Evolutionary conservation across 305 asterid genomes (phyloP).

Genomic region (Solanum hybrid): DNA sequence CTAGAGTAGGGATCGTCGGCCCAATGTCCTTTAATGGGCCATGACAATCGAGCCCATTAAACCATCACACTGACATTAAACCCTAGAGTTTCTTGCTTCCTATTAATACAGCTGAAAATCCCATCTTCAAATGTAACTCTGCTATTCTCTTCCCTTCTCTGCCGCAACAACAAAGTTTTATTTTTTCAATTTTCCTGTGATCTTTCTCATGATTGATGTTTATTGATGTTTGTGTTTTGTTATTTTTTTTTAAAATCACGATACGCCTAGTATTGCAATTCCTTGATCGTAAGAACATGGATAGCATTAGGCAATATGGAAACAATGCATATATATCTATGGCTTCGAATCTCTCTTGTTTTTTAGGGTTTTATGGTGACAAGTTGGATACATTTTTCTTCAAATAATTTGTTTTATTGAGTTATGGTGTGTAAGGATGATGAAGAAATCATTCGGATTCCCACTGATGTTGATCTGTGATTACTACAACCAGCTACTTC

Average conservation of each 20-base stretch:
- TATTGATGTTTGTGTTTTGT: not conserved
- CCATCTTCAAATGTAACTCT: not conserved
- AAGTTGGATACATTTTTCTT: constrained; percentile 31
- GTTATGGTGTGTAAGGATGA: constrained; percentile 28
- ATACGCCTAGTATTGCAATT: constrained; percentile 47
- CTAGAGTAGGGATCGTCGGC: not conserved
- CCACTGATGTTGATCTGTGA: constrained; percentile 42
- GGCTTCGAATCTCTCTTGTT: constrained; percentile 26
- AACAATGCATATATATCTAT: constrained; percentile 11
- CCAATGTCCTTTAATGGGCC: not conserved
- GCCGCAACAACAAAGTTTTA: not conserved
- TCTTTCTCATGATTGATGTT: not conserved
- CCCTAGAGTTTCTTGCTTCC: not conserved
- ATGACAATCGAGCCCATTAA: not conserved
- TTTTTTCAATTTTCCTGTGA: not conserved
- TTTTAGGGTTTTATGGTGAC: constrained; percentile 33
- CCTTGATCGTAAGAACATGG: constrained; percentile 22
- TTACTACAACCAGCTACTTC: constrained; percentile 47
- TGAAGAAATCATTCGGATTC: constrained; percentile 62
- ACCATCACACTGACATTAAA: not conserved
- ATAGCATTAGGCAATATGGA: constrained; percentile 50
- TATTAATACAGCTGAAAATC: not conserved
- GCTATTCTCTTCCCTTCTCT: not conserved
- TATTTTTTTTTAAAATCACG: fast-evolving
- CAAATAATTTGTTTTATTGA: not conserved